These are phyloP conservation scores for Gnomoniopsis sp. DNA, from an alignment of 2,329 filamentous ascomycete genomes.

Conservation along the genomic window DNA sequence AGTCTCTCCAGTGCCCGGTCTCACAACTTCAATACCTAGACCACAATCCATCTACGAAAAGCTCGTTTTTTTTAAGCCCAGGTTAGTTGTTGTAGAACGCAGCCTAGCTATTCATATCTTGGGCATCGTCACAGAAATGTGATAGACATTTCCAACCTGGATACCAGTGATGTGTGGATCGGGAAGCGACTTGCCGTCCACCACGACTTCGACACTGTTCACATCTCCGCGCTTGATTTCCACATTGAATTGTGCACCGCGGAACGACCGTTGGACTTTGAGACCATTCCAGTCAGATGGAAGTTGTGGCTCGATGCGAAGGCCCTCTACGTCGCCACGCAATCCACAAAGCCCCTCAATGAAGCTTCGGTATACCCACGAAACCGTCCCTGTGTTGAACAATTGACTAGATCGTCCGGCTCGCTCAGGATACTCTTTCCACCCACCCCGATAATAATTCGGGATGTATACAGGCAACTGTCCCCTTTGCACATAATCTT, in stretches of 20 bases:
- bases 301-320: constrained; percentile 46
- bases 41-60: too few species aligned
- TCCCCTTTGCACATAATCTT: constrained; percentile 49
- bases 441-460: constrained; percentile 56
- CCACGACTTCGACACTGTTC: constrained; percentile 35
- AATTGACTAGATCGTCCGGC: constrained; percentile 54
- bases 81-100: neutral
- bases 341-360: constrained; percentile 54
- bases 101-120: neutral
- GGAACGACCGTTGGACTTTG: constrained; percentile 44
- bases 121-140: constrained; percentile 8
- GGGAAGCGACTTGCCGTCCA: constrained; percentile 35
- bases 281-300: constrained; percentile 47
- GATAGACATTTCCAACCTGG: constrained; percentile 30
- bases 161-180: constrained; percentile 39
- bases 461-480: constrained; percentile 56
- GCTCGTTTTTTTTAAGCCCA: neutral
- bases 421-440: constrained; percentile 44
- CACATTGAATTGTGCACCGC: constrained; percentile 47
- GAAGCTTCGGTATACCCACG: constrained; percentile 54
- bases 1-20: too few species aligned
- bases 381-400: constrained; percentile 57
- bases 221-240: constrained; percentile 40
- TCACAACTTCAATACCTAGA: neutral
- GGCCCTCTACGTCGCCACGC: constrained; percentile 43